Evolutionary conservation across 495 filamentous ascomycete genomes (phyloP).

Genomic region (Parathielavia hyrcaniae): DNA sequence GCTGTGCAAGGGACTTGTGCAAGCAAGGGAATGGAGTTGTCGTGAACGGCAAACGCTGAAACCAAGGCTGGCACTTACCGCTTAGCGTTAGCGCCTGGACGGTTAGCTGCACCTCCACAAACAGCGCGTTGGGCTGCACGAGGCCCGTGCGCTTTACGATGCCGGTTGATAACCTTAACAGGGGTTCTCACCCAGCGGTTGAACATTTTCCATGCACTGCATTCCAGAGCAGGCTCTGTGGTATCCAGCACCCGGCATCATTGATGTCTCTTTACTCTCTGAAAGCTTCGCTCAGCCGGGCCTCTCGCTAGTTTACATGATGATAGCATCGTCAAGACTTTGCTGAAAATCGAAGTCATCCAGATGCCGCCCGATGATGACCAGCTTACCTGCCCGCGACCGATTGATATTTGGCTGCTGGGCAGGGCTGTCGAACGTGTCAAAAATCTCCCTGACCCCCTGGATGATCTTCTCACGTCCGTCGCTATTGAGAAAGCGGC

Average conservation of each 20-base stretch:
- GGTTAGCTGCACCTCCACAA: not conserved
- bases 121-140: not conserved
- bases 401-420: constrained; percentile 16
- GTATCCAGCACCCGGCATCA: too few relatives aligned
- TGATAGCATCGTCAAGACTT: constrained; percentile 31
- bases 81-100: not conserved
- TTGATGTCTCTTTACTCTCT: not conserved
- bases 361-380: constrained; percentile 71
- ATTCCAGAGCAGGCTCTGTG: too few relatives aligned
- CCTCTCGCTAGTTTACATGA: not conserved
- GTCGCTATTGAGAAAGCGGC: constrained; percentile 55
- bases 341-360: constrained; percentile 41
- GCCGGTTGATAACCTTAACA: too few relatives aligned
- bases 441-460: constrained; percentile 88
- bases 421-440: constrained; percentile 63
- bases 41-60: constrained; percentile 10
- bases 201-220: not conserved
- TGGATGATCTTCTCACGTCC: constrained; percentile 72
- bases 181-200: too few relatives aligned
- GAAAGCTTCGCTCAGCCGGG: not conserved
- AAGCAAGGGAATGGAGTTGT: constrained; percentile 10
- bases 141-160: constrained; percentile 7
- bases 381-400: constrained; percentile 58
- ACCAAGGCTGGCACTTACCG: constrained; percentile 10
- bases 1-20: too few relatives aligned